Conservation (phyloP, 345 rosid genomes). For the Salix arbutifolia region DNA sequence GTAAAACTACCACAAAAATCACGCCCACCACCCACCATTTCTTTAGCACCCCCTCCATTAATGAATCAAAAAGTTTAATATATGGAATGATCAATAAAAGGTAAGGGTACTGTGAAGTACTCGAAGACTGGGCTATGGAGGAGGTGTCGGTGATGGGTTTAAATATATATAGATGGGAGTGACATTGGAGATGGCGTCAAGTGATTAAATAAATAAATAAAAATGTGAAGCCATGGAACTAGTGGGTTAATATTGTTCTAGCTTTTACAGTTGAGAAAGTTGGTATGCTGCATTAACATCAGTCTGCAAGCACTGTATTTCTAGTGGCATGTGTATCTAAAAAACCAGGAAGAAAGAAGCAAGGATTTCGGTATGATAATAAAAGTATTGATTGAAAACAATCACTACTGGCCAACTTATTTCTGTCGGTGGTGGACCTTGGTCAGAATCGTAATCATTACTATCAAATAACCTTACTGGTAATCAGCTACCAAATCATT, state of each 20-base stretch:
- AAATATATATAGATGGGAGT: conserved; percentile 17
- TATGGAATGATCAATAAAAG: not conserved
- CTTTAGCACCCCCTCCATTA: conserved; percentile 3
- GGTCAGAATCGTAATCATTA: not conserved
- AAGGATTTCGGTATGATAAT: not conserved
- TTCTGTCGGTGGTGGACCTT: not conserved
- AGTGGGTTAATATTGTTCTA: not conserved
- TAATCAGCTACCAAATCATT: not conserved
- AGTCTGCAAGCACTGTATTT: not conserved
- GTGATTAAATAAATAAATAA: not conserved
- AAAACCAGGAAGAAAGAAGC: not conserved
- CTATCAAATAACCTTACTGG: not conserved
- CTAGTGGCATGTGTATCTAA: not conserved
- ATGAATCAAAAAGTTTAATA: not conserved
- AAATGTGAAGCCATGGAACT: not conserved
- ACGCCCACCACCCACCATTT: not conserved
- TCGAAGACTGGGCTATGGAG: not conserved
- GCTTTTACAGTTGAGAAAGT: conserved; percentile 24
- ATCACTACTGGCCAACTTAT: not conserved
- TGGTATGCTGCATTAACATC: conserved; percentile 22
- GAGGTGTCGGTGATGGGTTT: conserved; percentile 1
- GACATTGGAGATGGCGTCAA: not conserved
- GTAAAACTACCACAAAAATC: not conserved
- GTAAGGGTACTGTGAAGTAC: not conserved
- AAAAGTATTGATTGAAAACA: not conserved